phyloP scores from a whole-genome alignment of 192 early-diverging fungal species.

The Mortierella antarctica region DNA sequence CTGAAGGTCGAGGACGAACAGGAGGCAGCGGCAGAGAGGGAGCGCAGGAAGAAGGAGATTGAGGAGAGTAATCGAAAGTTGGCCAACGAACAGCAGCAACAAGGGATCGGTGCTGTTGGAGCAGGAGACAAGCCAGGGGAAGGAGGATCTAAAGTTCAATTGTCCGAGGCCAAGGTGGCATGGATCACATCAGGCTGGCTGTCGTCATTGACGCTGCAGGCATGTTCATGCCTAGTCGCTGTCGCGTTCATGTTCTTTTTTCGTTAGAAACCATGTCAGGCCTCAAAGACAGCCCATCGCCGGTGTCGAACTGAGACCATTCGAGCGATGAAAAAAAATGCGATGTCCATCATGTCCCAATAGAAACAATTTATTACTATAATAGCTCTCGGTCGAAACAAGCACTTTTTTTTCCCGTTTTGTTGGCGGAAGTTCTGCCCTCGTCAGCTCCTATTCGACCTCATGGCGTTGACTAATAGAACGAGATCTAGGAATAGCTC shows the following conservation, averaged over 20 bases:
- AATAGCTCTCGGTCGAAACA: no score
- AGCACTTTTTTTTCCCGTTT: no score
- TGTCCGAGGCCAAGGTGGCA: neutral
- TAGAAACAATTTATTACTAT: no score
- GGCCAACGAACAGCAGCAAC: neutral
- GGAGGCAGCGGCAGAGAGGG: conserved; percentile 18
- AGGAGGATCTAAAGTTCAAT: neutral
- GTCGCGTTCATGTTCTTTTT: conserved; percentile 23
- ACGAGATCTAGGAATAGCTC: no score
- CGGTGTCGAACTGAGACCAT: no score
- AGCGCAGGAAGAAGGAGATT: conserved; percentile 6
- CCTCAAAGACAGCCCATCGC: neutral
- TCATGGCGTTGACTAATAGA: no score
- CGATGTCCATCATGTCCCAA: no score
- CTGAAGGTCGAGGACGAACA: conserved; percentile 3
- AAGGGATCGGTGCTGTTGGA: neutral
- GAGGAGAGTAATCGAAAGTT: conserved; percentile 3
- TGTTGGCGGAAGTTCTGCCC: no score
- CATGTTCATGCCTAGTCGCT: conserved; percentile 15
- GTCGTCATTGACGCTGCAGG: conserved; percentile 7
- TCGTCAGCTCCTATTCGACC: no score
- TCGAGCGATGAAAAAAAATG: no score
- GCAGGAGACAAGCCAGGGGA: neutral
- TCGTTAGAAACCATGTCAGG: conserved; percentile 6
- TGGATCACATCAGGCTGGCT: neutral